Evolutionary conservation across 805 yeast species (phyloP).

Genomic region (Candida corydali): DNA sequence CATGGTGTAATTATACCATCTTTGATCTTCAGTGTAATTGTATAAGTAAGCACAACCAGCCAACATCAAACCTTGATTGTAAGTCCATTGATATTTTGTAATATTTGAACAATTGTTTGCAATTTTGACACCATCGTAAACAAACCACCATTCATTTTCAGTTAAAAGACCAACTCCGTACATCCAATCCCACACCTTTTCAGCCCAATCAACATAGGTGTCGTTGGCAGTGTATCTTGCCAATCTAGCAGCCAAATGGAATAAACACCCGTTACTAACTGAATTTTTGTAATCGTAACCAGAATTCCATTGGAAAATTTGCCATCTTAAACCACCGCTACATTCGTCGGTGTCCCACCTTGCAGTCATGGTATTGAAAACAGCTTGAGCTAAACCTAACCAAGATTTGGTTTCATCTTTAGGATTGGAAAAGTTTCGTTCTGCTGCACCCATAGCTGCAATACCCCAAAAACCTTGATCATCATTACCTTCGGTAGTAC

Average conservation of each 20-base stretch:
- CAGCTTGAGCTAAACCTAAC: conserved; percentile 40
- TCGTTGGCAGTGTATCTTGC: conserved; percentile 39
- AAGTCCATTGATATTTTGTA: conserved; percentile 72
- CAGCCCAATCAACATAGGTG: conserved; percentile 38
- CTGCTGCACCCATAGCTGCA: conserved; percentile 89
- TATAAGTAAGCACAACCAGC: conserved; percentile 80
- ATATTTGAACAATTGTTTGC: conserved; percentile 58
- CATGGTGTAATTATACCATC: conserved; percentile 63
- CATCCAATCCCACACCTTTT: conserved; percentile 45
- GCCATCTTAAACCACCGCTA: conserved; percentile 45
- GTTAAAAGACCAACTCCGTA: conserved; percentile 39
- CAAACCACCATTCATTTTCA: conserved; percentile 43
- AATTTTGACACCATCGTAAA: conserved; percentile 72
- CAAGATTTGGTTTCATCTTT: conserved; percentile 30
- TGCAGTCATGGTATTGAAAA: conserved; percentile 42
- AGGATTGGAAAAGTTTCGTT: conserved; percentile 70
- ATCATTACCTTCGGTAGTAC: conserved; percentile 94
- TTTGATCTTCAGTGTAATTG: conserved; percentile 60
- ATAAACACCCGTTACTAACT: conserved; percentile 42
- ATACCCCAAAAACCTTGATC: conserved; percentile 98
- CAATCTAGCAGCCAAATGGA: conserved; percentile 42
- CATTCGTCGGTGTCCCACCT: conserved; percentile 39
- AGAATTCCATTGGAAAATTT: conserved; percentile 45
- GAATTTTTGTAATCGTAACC: conserved; percentile 45
- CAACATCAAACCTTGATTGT: conserved; percentile 76